These are phyloP conservation scores for Morella rubra DNA, from an alignment of 306 rosid genomes.

Conservation along the genomic window DNA sequence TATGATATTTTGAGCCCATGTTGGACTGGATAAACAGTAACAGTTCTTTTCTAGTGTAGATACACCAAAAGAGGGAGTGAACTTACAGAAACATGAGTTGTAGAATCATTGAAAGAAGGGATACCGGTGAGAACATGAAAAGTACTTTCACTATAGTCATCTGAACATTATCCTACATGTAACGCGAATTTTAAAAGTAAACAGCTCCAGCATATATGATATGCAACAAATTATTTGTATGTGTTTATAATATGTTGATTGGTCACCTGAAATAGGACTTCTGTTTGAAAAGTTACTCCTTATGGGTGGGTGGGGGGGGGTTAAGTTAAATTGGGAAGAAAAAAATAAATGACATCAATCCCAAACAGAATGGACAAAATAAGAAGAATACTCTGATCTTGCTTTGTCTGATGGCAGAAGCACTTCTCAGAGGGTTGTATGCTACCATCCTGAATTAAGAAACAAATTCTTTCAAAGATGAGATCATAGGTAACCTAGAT, in stretches of 20 bases:
- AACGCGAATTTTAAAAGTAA: too few relatives aligned
- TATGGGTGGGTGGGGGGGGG: neutral
- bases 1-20: neutral
- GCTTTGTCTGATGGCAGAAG: neutral
- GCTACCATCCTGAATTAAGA: neutral
- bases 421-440: neutral
- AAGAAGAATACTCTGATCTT: neutral
- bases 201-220: neutral
- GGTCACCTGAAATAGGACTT: neutral
- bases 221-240: neutral
- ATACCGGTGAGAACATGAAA: neutral
- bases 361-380: neutral
- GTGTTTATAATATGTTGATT: neutral
- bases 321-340: neutral
- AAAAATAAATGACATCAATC: neutral
- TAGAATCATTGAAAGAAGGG: neutral
- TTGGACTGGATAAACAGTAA: neutral
- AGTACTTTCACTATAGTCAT: neutral
- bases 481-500: neutral
- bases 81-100: too few relatives aligned
- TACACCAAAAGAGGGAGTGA: neutral
- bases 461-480: neutral
- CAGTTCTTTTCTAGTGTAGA: too few relatives aligned
- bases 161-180: neutral
- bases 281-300: neutral